These are phyloP conservation scores for Cystoisospora suis DNA, from an alignment of 169 alveolate genomes.

Conservation along the genomic window DNA sequence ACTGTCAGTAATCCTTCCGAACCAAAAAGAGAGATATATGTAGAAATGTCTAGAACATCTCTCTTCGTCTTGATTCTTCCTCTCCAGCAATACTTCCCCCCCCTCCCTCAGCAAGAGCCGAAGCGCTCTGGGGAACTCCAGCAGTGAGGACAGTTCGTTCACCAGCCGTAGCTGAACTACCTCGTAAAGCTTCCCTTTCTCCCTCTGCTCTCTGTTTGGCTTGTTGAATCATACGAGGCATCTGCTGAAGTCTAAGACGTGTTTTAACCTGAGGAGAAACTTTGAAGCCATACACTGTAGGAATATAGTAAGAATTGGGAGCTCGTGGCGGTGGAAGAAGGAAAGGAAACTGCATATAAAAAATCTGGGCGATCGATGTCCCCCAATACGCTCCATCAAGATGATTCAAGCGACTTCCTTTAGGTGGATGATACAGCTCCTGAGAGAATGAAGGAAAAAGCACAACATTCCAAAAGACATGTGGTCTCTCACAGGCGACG, in stretches of 20 bases:
- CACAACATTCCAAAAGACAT: too few relatives aligned
- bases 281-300: constrained; percentile 52
- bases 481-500: too few relatives aligned
- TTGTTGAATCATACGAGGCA: constrained; percentile 15
- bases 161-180: not conserved
- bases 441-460: too few relatives aligned
- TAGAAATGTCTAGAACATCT: too few relatives aligned
- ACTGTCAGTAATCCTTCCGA: too few relatives aligned
- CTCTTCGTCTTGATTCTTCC: too few relatives aligned
- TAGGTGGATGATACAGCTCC: constrained; percentile 45
- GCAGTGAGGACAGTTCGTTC: too few relatives aligned
- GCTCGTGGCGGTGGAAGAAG: not conserved
- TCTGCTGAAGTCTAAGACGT: not conserved
- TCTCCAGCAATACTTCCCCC: too few relatives aligned
- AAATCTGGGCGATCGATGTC: constrained; percentile 89
- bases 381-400: constrained; percentile 95
- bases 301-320: constrained; percentile 31
- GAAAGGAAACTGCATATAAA: constrained; percentile 66
- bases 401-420: constrained; percentile 41
- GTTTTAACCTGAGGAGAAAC: constrained; percentile 22
- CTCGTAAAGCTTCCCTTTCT: not conserved
- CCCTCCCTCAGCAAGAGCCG: too few relatives aligned
- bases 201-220: constrained; percentile 2
- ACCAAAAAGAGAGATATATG: too few relatives aligned
- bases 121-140: too few relatives aligned